Percentiles rank a stretch among this genome's conserved stretches.
Conservation (phyloP, 352 stramenopile genomes). For the Aphanomyces euteiches region DNA sequence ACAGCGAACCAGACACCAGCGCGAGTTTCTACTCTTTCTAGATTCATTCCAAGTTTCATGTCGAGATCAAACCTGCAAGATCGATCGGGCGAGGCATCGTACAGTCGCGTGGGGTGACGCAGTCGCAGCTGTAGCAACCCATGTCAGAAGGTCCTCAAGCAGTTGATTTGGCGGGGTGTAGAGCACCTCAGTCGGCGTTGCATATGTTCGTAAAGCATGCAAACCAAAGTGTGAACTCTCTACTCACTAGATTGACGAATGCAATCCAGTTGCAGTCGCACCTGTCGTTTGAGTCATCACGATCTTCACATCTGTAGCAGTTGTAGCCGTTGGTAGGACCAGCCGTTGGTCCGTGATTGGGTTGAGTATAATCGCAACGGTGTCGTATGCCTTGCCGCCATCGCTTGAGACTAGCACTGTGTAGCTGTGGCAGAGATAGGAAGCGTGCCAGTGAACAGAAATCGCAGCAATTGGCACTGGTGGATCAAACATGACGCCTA, state of each 20-base stretch:
- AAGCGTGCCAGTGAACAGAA: slow-evolving; percentile 46
- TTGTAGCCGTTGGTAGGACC: neutral
- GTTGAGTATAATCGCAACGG: slow-evolving; percentile 46
- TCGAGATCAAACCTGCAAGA: slow-evolving; percentile 38
- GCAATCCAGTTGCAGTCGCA: neutral
- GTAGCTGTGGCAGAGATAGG: slow-evolving; percentile 43
- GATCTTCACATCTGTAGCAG: slow-evolving; percentile 3
- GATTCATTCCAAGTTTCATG: neutral
- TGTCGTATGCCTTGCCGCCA: slow-evolving; percentile 41
- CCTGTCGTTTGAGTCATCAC: neutral
- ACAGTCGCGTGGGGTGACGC: slow-evolving; percentile 45
- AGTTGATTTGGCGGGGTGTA: slow-evolving; percentile 53
- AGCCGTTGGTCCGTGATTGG: slow-evolving; percentile 15
- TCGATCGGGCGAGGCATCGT: slow-evolving; percentile 58
- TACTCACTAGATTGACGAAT: too few relatives aligned
- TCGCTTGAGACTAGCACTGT: slow-evolving; percentile 49
- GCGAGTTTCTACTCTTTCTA: slow-evolving; percentile 37
- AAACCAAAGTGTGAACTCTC: slow-evolving; percentile 42
- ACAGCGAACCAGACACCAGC: slow-evolving; percentile 76
- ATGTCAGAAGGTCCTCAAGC: slow-evolving; percentile 59
- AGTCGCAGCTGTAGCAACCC: slow-evolving; percentile 54
- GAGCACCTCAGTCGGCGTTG: slow-evolving; percentile 41
- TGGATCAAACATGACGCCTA: slow-evolving; percentile 51
- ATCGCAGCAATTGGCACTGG: slow-evolving; percentile 45
- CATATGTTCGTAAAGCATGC: slow-evolving; percentile 48